These are phyloP conservation scores for Neopestalotiopsis sp. DNA, from an alignment of 2,329 filamentous ascomycete genomes.

Conservation along the genomic window DNA sequence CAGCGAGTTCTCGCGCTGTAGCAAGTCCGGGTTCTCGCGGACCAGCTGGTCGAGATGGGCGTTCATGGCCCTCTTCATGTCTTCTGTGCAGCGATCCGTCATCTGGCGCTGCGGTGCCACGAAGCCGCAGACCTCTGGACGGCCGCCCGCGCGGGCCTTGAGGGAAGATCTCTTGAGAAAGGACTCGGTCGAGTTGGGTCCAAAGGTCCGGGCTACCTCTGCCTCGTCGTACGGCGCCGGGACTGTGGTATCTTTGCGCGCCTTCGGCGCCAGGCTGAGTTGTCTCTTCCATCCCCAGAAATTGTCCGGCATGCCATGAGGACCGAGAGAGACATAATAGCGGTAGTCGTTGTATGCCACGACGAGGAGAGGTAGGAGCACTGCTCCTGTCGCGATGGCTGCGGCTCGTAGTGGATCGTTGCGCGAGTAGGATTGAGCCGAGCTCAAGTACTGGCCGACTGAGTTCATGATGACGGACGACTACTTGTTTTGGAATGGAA, in stretches of 20 bases:
- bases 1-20: slow-evolving; percentile 23
- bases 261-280: slow-evolving; percentile 24
- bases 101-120: slow-evolving; percentile 28
- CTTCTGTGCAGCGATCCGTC: slow-evolving; percentile 18
- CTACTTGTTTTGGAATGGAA: no score
- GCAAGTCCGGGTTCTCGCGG: slow-evolving; percentile 15
- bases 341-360: slow-evolving; percentile 18
- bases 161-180: background rate
- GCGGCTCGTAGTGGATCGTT: background rate
- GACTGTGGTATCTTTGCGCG: slow-evolving; percentile 31
- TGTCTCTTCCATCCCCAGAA: slow-evolving; percentile 22
- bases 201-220: slow-evolving; percentile 22
- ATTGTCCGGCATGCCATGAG: slow-evolving; percentile 20
- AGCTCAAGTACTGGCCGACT: slow-evolving; percentile 3
- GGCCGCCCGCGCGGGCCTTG: slow-evolving; percentile 19
- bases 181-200: slow-evolving; percentile 21
- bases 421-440: background rate
- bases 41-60: slow-evolving; percentile 21
- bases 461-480: background rate
- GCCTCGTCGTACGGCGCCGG: slow-evolving; percentile 29
- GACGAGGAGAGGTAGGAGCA: background rate
- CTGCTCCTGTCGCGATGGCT: background rate
- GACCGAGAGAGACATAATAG: slow-evolving; percentile 18
- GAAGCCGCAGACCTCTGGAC: slow-evolving; percentile 23
- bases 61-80: slow-evolving; percentile 25